These are phyloP conservation scores for Lizonia empirigonia DNA, from an alignment of 2,329 filamentous ascomycete species.

Conservation along the genomic window DNA sequence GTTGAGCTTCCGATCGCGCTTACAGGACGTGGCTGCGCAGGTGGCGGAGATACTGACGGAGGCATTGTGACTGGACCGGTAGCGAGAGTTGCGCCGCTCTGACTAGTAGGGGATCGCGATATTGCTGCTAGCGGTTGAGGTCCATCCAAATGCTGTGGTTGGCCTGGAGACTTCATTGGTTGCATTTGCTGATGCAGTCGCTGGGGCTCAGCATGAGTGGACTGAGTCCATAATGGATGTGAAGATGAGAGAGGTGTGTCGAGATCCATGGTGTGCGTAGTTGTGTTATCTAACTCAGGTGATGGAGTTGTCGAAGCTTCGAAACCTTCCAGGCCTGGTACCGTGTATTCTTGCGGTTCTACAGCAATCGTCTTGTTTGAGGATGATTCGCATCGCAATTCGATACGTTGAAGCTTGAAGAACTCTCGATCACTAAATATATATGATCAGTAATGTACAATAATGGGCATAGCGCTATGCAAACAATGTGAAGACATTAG, in stretches of 20 bases:
- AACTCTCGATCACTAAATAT: slow-evolving; percentile 44
- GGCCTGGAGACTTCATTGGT: slow-evolving; percentile 26
- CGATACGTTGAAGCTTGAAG: slow-evolving; percentile 48
- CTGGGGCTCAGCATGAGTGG: slow-evolving; percentile 25
- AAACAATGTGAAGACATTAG: not conserved
- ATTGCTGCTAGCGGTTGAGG: slow-evolving; percentile 19
- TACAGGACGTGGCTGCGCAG: slow-evolving; percentile 19
- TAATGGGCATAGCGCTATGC: not conserved
- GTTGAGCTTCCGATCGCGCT: slow-evolving; percentile 20
- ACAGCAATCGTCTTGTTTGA: slow-evolving; percentile 30
- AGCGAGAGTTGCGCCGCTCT: not conserved
- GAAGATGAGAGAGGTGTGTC: slow-evolving; percentile 22
- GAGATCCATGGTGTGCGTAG: slow-evolving; percentile 36
- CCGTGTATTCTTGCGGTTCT: slow-evolving; percentile 34
- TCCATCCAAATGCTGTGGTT: slow-evolving; percentile 13
- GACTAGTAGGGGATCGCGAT: slow-evolving; percentile 23
- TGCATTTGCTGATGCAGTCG: slow-evolving; percentile 26
- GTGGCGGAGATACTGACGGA: slow-evolving; percentile 20
- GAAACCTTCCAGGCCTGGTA: slow-evolving; percentile 25
- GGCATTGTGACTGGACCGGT: not conserved
- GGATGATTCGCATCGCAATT: slow-evolving; percentile 45
- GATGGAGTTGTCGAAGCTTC: slow-evolving; percentile 27
- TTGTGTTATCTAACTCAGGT: slow-evolving; percentile 15
- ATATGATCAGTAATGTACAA: not conserved
- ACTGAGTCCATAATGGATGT: slow-evolving; percentile 22